phyloP scores from a whole-genome alignment of 169 alveolate species.

The Plasmodium vinckei region DNA sequence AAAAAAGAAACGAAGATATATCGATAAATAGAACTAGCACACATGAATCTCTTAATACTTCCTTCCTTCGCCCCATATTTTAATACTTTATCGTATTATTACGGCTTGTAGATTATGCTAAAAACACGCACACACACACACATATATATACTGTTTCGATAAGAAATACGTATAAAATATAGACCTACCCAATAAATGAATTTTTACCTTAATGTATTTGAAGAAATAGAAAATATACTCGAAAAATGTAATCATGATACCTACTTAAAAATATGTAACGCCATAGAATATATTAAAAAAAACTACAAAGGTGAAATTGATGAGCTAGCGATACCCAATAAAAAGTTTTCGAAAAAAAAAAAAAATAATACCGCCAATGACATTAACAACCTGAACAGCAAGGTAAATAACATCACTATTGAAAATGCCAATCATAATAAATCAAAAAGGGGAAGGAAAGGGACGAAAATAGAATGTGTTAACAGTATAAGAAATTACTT shows the following conservation, averaged over 20 bases:
- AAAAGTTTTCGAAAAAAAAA: conserved; percentile 8
- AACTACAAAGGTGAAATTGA: conserved; percentile 30
- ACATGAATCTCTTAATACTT: no score
- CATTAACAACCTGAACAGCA: neutral
- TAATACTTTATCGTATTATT: no score
- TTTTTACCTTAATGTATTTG: conserved; percentile 46
- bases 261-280: conserved; percentile 13
- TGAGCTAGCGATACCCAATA: conserved; percentile 4
- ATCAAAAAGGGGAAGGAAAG: neutral
- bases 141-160: no score
- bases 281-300: conserved; percentile 34
- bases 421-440: neutral
- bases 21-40: no score
- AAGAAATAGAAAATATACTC: conserved; percentile 56
- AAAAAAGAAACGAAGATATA: no score
- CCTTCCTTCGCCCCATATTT: no score
- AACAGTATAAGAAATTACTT: conserved; percentile 64
- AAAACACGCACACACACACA: no score
- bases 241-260: conserved; percentile 64
- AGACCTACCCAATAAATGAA: conserved; percentile 14
- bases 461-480: neutral
- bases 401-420: neutral
- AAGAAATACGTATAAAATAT: no score
- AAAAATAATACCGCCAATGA: conserved; percentile 6
- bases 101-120: no score